Base-by-base conservation (phyloP, 352 stramenopile species). In the Globisporangium irregulare region DNA sequence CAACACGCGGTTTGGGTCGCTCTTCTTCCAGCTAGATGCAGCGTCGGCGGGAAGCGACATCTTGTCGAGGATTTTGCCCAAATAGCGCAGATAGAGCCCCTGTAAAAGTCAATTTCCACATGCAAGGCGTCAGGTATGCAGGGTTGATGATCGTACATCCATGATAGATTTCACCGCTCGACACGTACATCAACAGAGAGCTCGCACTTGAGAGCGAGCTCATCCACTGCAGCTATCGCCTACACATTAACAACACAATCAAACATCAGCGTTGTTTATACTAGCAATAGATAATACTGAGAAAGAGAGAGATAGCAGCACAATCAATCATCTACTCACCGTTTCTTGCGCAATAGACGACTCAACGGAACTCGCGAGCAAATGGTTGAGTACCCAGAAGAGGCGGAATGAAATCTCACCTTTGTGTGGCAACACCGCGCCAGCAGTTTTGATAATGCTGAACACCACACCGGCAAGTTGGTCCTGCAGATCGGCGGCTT, bases 311-410 rank as follows among this genome's bases (percentile, higher is more conserved):
- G 10, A 43, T 12, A 18, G 36, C 36, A 43, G 9, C 1, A 43
- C 9, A 32, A 59, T 22, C n/a, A 14, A 27, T 5, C 12, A 24
- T 38, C n/a, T 10, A 54, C 51, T 18, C 59, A 91, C 87, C 72
- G 75, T 84, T 69, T 91, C 76, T 43, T 76, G 74, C 0, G 87
- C 82, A 59, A 80, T 48, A 2, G 84, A 91, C 0, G 67, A 63
- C 29, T 91, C 79, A 0, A 75, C 62, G 9, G 87, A 77, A 8
- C 79, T 78, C 3, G 87, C 86, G 4, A 95, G 66, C 9, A 95
- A 64, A 63, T 93, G 82, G 43, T 75, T 93, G 43, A 95, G 70
- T 14, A 95, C 77, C 87, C 87, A 94, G 51, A 95, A 94, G 8
- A 95, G 73, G 8, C 83, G 80, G 51, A 95, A 94, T 4, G 69